phyloP scores from a whole-genome alignment of 495 filamentous ascomycete genomes.

The Penicillium coprophilum region DNA sequence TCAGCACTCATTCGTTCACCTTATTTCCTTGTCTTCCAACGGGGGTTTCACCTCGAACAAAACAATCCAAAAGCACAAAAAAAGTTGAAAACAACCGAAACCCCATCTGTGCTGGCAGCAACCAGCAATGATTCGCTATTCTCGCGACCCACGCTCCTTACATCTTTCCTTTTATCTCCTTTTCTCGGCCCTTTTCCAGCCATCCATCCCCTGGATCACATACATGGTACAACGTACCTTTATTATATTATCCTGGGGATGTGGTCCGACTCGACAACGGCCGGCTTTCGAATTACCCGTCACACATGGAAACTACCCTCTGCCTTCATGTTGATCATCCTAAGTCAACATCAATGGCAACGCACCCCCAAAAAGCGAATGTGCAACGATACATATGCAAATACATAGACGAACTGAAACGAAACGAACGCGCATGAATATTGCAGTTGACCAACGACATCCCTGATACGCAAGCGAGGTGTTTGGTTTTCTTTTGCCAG shows the following conservation, averaged over 20 bases:
- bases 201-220: slow-evolving; percentile 5
- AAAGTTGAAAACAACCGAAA: slow-evolving; percentile 18
- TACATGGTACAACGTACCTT: neutral
- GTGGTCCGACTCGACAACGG: slow-evolving; percentile 5
- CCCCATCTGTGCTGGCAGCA: slow-evolving; percentile 4
- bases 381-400: slow-evolving; percentile 33
- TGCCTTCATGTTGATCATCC: slow-evolving; percentile 4
- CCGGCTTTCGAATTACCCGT: slow-evolving; percentile 7
- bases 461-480: slow-evolving; percentile 33
- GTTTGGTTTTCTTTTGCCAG: slow-evolving; percentile 33
- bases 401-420: slow-evolving; percentile 34
- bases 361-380: slow-evolving; percentile 22
- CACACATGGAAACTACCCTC: slow-evolving; percentile 13
- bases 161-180: slow-evolving; percentile 18
- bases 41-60: slow-evolving; percentile 13
- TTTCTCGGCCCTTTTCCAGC: slow-evolving; percentile 18
- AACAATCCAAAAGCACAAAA: slow-evolving; percentile 23
- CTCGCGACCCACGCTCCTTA: slow-evolving; percentile 24
- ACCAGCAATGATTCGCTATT: slow-evolving; percentile 10
- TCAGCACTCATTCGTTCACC: slow-evolving; percentile 18
- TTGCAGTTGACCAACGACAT: slow-evolving; percentile 29
- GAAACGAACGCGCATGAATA: slow-evolving; percentile 33
- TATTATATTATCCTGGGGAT: neutral
- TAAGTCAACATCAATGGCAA: slow-evolving; percentile 5
- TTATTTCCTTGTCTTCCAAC: slow-evolving; percentile 20